phyloP scores from a whole-genome alignment of 2,329 filamentous ascomycete genomes.

The Fusarium nisikadoi region DNA sequence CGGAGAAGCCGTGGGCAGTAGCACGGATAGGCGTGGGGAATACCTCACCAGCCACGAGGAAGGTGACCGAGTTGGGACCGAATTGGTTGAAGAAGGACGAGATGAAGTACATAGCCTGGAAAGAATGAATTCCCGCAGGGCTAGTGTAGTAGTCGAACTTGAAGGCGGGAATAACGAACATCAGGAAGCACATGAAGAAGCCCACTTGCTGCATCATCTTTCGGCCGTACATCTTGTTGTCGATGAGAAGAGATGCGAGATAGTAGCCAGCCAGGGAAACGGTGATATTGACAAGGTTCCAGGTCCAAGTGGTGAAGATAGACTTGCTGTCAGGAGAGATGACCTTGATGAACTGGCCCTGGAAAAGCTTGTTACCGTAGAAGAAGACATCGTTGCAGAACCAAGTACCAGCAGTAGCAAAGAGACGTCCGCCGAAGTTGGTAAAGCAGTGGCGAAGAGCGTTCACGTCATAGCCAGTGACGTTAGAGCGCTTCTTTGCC shows the following conservation, averaged over 20 bases:
- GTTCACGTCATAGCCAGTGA: slow-evolving; percentile 92
- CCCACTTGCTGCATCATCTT: slow-evolving; percentile 97
- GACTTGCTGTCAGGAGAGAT: slow-evolving; percentile 76
- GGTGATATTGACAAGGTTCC: slow-evolving; percentile 90
- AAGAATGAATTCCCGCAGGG: slow-evolving; percentile 77
- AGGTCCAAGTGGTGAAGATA: slow-evolving; percentile 88
- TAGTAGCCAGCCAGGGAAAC: slow-evolving; percentile 92
- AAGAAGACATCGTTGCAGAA: slow-evolving; percentile 99
- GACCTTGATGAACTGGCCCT: slow-evolving; percentile 87
- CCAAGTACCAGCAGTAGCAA: slow-evolving; percentile 90
- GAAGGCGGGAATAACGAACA: slow-evolving; percentile 93
- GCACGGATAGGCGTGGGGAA: slow-evolving; percentile 94
- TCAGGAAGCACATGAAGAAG: slow-evolving; percentile 91
- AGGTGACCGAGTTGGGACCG: slow-evolving; percentile 94
- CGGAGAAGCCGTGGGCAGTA: slow-evolving; percentile 94
- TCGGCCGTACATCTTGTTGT: slow-evolving; percentile 96
- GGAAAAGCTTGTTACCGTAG: slow-evolving; percentile 99
- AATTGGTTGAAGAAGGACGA: slow-evolving; percentile 99
- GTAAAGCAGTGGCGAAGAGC: slow-evolving; percentile 82
- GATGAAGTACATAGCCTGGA: slow-evolving; percentile 98
- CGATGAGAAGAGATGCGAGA: slow-evolving; percentile 85
- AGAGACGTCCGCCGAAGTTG: slow-evolving; percentile 85
- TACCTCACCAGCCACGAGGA: slow-evolving; percentile 96
- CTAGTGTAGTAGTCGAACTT: slow-evolving; percentile 85
- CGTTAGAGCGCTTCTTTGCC: slow-evolving; percentile 85